These are phyloP conservation scores for Linum tenue DNA, from an alignment of 345 rosid genomes.

Conservation along the genomic window DNA sequence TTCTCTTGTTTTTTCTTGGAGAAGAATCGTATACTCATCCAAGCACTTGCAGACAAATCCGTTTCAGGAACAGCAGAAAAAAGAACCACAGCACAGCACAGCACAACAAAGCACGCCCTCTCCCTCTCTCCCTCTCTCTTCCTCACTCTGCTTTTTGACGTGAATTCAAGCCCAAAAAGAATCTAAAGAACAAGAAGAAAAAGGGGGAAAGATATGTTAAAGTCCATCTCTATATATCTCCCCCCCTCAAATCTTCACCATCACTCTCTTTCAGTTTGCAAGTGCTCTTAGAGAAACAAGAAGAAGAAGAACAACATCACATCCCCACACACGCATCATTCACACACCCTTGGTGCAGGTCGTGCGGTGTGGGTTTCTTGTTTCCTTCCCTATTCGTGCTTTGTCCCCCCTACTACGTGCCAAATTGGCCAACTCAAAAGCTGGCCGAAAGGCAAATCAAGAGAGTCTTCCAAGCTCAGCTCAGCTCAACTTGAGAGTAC, in stretches of 20 bases:
- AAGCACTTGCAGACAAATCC: slow-evolving; percentile 7
- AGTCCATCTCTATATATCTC: not conserved
- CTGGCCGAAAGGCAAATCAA: not conserved
- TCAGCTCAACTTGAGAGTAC: not conserved
- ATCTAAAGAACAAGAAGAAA: too few relatives aligned
- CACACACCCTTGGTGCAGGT: not conserved
- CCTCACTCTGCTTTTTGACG: not conserved
- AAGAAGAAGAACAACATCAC: not conserved
- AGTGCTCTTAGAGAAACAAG: not conserved
- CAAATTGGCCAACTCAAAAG: not conserved
- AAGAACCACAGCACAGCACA: not conserved
- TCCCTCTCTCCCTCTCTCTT: too few relatives aligned
- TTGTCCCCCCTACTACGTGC: not conserved
- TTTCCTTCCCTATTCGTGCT: not conserved
- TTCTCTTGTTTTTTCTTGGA: not conserved
- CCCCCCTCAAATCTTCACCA: not conserved
- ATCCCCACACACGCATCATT: not conserved
- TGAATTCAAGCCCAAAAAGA: too few relatives aligned
- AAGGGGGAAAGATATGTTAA: not conserved
- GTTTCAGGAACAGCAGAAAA: slow-evolving; percentile 1
- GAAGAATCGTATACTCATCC: slow-evolving; percentile 3
- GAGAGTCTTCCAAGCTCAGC: too few relatives aligned
- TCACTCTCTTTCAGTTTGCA: not conserved
- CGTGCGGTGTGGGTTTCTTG: not conserved
- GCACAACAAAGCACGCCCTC: not conserved